A percentile compares a stretch with the other conserved stretches of the same genome.
Evolutionary conservation across 306 rosid species (phyloP).

Genomic region (Vigna unguiculata): DNA sequence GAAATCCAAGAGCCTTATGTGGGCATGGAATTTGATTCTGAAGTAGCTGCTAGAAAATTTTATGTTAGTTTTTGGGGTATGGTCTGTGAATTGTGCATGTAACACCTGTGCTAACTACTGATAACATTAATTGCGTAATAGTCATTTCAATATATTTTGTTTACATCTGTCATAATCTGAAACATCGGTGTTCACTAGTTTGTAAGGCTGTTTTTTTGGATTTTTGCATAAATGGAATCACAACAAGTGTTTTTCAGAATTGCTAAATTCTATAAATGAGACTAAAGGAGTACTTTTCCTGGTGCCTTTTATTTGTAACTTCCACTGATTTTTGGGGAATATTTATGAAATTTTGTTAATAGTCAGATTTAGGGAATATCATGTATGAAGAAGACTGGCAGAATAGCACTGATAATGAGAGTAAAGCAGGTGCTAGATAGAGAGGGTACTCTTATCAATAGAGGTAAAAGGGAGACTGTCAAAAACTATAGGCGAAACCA

Average conservation of each 20-base stretch:
- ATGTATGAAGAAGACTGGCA: background rate
- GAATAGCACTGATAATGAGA: background rate
- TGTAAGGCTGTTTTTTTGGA: background rate
- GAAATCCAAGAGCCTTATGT: slow-evolving; percentile 69
- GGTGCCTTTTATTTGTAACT: slow-evolving; percentile 14
- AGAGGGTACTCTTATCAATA: background rate
- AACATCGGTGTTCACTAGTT: background rate
- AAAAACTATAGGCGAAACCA: background rate
- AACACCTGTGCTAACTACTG: slow-evolving; percentile 16
- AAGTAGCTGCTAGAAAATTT: slow-evolving; percentile 76
- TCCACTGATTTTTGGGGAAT: background rate
- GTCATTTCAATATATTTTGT: background rate
- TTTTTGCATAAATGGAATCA: slow-evolving; percentile 22
- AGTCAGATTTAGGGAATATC: background rate
- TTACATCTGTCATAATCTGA: slow-evolving; percentile 18
- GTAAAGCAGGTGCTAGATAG: background rate
- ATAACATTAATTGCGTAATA: slow-evolving; percentile 8
- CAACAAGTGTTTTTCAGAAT: background rate
- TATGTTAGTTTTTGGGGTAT: slow-evolving; percentile 51
- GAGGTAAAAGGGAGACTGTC: background rate
- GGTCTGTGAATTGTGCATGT: slow-evolving; percentile 16
- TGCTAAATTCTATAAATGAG: background rate
- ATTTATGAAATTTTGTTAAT: background rate
- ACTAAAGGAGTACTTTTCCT: background rate
- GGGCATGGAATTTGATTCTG: slow-evolving; percentile 91